Conservation (phyloP, 1,284 basidiomycete genomes). For the Vanrija pseudolonga region DNA sequence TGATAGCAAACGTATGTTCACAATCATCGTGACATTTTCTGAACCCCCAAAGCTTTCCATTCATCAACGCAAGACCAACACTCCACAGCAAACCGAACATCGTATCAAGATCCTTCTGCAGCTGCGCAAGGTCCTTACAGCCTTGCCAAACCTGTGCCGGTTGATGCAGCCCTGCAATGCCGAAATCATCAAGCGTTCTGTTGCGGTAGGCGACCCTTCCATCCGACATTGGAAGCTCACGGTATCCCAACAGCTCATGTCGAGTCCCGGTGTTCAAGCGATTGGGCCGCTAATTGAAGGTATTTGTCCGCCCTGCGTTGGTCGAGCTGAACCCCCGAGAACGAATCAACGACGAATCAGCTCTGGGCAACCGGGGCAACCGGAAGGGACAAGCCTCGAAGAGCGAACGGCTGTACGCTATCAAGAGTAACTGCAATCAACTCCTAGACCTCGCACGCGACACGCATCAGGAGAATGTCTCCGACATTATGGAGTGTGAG, state of each 20-base stretch:
- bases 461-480: conserved; percentile 84
- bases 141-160: conserved; percentile 8
- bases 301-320: neutral
- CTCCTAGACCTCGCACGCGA: conserved; percentile 87
- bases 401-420: conserved; percentile 76
- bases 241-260: neutral
- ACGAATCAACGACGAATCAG: conserved; percentile 22
- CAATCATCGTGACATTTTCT: no score
- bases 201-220: no score
- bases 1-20: conserved; percentile 64
- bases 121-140: conserved; percentile 19
- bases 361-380: conserved; percentile 2
- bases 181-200: no score
- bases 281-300: conserved; percentile 18
- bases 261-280: no score
- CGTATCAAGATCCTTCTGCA: conserved; percentile 27
- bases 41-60: no score
- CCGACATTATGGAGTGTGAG: conserved; percentile 59
- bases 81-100: conserved; percentile 16
- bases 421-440: conserved; percentile 72
- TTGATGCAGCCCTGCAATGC: no score
- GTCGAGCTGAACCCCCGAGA: conserved; percentile 6
- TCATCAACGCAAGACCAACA: neutral
- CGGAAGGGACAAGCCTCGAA: conserved; percentile 15
- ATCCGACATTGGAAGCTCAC: no score